Evolutionary conservation across 1,284 basidiomycete genomes (phyloP).

Genomic region (Irpex rosettiformis): DNA sequence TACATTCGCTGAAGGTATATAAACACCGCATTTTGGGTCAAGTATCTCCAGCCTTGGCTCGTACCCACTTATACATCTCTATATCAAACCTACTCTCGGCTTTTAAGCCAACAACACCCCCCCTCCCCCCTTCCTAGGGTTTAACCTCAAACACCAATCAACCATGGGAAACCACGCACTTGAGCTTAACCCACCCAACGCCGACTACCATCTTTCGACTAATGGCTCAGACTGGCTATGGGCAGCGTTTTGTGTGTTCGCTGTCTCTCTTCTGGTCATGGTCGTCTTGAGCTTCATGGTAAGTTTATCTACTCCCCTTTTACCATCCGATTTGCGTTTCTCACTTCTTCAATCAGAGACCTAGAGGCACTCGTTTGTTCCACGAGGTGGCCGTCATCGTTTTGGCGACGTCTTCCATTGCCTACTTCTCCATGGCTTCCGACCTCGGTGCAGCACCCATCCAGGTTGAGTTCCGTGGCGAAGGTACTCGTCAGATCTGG

Average conservation of each 20-base stretch:
- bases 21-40: not conserved
- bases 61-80: not conserved
- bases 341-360: constrained; percentile 24
- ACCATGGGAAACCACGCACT: constrained; percentile 20
- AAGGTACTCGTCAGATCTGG: constrained; percentile 47
- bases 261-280: constrained; percentile 31
- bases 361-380: constrained; percentile 41
- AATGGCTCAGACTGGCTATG: constrained; percentile 47
- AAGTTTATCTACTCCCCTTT: constrained; percentile 1
- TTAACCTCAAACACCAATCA: constrained; percentile 13
- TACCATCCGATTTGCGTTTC: not conserved
- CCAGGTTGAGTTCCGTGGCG: constrained; percentile 39
- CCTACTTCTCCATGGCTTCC: constrained; percentile 58
- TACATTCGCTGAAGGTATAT: not conserved
- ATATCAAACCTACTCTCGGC: not conserved
- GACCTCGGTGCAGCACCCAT: constrained; percentile 54
- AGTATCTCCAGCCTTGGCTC: not conserved
- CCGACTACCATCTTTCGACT: constrained; percentile 32
- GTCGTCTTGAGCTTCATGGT: constrained; percentile 33
- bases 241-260: constrained; percentile 45
- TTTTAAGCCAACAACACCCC: not conserved
- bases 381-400: constrained; percentile 47
- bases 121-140: not conserved
- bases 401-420: constrained; percentile 38
- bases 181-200: constrained; percentile 28